These are phyloP conservation scores for Tuber microsphaerosporum DNA, from an alignment of 495 filamentous ascomycete species.

Conservation along the genomic window DNA sequence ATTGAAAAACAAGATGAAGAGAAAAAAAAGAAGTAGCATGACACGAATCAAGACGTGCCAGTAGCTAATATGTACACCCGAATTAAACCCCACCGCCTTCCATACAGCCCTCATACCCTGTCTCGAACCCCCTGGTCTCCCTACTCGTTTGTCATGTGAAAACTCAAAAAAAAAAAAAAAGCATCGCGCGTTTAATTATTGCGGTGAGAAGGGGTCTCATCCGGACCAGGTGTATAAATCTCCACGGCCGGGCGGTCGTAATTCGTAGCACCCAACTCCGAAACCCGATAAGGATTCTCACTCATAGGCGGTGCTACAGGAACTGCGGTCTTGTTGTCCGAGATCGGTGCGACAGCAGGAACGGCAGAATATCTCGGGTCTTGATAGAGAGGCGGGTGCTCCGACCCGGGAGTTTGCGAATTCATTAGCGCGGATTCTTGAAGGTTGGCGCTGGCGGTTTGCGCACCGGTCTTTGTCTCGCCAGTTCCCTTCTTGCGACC, in stretches of 20 bases:
- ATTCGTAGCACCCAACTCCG: slow-evolving; percentile 24
- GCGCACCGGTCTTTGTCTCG: slow-evolving; percentile 34
- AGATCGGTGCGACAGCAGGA: slow-evolving; percentile 1
- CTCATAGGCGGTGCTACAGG: not conserved
- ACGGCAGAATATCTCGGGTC: slow-evolving; percentile 27
- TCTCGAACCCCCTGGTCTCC: not conserved
- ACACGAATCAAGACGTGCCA: not conserved
- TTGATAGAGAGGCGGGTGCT: slow-evolving; percentile 32
- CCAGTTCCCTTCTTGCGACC: slow-evolving; percentile 35
- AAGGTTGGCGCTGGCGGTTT: slow-evolving; percentile 5
- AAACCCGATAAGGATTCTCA: slow-evolving; percentile 28
- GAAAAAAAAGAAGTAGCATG: not conserved
- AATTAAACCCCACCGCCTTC: not conserved
- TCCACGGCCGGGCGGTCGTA: slow-evolving; percentile 26
- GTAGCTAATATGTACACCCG: not conserved
- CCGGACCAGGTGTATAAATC: slow-evolving; percentile 38
- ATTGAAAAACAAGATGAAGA: not conserved
- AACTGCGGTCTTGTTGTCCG: slow-evolving; percentile 10
- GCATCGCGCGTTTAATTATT: not conserved
- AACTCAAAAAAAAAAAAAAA: slow-evolving; percentile 2
- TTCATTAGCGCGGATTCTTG: slow-evolving; percentile 14
- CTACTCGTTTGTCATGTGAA: not conserved
- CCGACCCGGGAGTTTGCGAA: not conserved
- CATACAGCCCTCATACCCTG: not conserved
- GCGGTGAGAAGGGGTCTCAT: slow-evolving; percentile 23